Evolutionary conservation across 2,329 filamentous ascomycete genomes (phyloP).

Genomic region (Lachnellula hyalina): DNA sequence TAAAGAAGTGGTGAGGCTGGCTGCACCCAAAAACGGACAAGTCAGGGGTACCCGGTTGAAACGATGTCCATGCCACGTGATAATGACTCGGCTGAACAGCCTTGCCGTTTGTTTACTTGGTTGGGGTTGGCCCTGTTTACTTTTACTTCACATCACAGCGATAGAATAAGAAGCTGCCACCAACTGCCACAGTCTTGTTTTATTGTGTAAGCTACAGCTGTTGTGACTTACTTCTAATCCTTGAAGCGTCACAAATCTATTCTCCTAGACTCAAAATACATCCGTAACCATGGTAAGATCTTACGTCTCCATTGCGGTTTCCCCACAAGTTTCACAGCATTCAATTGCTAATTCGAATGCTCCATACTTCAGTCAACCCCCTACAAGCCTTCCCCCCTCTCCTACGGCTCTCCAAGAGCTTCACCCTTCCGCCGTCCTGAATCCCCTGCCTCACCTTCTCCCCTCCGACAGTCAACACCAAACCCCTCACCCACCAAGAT

Average conservation of each 20-base stretch:
- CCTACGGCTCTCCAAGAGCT: conserved; percentile 65
- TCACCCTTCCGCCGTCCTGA: conserved; percentile 60
- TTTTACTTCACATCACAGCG: too few relatives aligned
- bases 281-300: conserved; percentile 8
- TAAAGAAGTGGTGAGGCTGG: too few relatives aligned
- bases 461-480: conserved; percentile 55
- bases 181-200: neutral
- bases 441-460: conserved; percentile 60
- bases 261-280: neutral
- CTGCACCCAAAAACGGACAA: too few relatives aligned
- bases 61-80: too few relatives aligned
- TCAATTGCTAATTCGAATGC: neutral
- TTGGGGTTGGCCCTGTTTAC: too few relatives aligned
- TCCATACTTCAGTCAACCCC: conserved; percentile 34
- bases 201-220: too few relatives aligned
- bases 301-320: conserved; percentile 16
- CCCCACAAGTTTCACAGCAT: conserved; percentile 8
- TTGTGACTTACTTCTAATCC: neutral
- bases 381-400: conserved; percentile 67
- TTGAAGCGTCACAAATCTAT: neutral
- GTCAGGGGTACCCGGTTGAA: too few relatives aligned
- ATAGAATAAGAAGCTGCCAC: neutral
- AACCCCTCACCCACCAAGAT: conserved; percentile 51
- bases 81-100: neutral
- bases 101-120: conserved; percentile 3